Percentiles rank a stretch among this genome's conserved stretches.
Conservation (phyloP, 306 rosid species). For the Vigna reflexopilosa region DNA sequence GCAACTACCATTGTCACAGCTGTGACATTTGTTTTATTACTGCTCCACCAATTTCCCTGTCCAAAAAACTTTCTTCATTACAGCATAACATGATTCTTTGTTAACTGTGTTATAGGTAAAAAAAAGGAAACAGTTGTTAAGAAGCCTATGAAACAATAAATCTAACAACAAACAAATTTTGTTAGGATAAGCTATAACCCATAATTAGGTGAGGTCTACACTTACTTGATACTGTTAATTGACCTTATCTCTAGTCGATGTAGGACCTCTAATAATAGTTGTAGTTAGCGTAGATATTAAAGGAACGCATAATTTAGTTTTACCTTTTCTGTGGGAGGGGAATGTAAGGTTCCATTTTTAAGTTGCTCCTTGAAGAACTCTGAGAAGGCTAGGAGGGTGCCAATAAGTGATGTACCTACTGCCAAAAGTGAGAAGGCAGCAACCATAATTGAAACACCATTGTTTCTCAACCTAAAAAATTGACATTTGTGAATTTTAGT, state of each 20-base stretch:
- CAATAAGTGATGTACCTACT: slow-evolving; percentile 70
- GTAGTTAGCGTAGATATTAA: neutral
- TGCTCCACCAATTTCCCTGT: slow-evolving; percentile 63
- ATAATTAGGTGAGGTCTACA: no score
- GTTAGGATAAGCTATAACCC: no score
- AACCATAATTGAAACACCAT: slow-evolving; percentile 73
- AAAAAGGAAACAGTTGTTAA: neutral
- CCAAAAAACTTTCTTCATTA: slow-evolving; percentile 8
- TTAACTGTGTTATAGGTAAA: slow-evolving; percentile 1
- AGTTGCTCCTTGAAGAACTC: slow-evolving; percentile 85
- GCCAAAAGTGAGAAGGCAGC: slow-evolving; percentile 79
- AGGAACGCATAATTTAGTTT: slow-evolving; percentile 30
- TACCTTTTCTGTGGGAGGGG: slow-evolving; percentile 44
- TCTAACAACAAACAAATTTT: no score
- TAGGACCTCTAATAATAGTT: neutral
- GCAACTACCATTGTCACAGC: slow-evolving; percentile 67
- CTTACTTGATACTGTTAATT: no score
- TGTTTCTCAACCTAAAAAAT: slow-evolving; percentile 55
- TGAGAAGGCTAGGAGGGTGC: slow-evolving; percentile 72
- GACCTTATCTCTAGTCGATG: no score
- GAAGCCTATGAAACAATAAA: no score
- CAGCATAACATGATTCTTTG: slow-evolving; percentile 6
- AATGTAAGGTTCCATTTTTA: slow-evolving; percentile 34
- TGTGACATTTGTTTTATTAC: slow-evolving; percentile 52
- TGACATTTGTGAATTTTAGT: slow-evolving; percentile 4